These are phyloP conservation scores for Lentinula edodes DNA, from an alignment of 768 basidiomycete genomes.

Conservation along the genomic window DNA sequence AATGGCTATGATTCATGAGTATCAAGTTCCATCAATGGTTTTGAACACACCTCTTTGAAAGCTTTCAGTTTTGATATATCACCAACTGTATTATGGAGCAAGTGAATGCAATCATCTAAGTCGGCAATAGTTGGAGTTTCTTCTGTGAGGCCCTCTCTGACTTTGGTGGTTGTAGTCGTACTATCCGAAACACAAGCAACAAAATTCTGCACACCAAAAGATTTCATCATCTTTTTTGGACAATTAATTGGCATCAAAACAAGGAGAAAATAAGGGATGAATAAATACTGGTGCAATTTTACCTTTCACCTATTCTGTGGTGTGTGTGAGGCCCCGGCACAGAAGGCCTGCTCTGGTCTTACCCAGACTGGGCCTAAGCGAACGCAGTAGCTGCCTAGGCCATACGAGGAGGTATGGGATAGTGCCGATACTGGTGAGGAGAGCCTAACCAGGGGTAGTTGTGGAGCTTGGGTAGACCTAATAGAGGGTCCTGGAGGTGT, in stretches of 20 bases:
- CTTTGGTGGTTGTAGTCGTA: conserved; percentile 15
- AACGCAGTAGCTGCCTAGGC: no score
- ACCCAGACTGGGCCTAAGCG: no score
- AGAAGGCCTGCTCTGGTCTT: no score
- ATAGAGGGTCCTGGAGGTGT: no score
- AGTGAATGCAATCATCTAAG: conserved; percentile 15
- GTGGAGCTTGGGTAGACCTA: no score
- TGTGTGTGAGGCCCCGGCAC: no score
- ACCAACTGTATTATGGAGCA: conserved; percentile 12
- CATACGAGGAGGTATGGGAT: no score
- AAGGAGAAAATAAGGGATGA: not conserved
- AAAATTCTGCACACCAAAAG: conserved; percentile 14
- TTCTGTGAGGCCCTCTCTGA: conserved; percentile 3
- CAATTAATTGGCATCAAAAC: not conserved
- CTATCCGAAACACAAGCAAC: conserved; percentile 16
- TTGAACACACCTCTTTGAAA: conserved; percentile 7
- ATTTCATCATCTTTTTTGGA: conserved; percentile 10
- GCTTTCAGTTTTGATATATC: conserved; percentile 12
- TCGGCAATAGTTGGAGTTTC: conserved; percentile 13
- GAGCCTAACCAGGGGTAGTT: no score
- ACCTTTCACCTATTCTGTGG: conserved; percentile 10
- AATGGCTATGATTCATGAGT: not conserved
- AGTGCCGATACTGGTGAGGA: no score
- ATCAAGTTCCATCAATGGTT: no score
- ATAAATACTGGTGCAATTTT: conserved; percentile 8